Conservation (phyloP, 306 rosid genomes). For the Quercus variabilis region DNA sequence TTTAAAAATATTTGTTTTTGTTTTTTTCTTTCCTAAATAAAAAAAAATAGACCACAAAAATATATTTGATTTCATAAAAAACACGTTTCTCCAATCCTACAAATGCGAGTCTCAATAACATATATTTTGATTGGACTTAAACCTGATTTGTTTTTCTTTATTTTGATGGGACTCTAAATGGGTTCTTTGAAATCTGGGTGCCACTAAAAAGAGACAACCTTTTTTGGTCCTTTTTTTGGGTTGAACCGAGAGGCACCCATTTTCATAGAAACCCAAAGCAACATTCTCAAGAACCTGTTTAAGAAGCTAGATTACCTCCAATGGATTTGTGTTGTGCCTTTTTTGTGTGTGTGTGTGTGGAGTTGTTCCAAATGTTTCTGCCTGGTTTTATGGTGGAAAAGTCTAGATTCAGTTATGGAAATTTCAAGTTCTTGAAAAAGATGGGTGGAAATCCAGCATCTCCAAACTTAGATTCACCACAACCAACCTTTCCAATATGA, state of each 20-base stretch:
- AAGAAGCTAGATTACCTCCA: conserved; percentile 83
- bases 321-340: conserved; percentile 79
- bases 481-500: no score
- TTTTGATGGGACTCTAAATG: conserved; percentile 75
- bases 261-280: conserved; percentile 77
- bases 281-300: conserved; percentile 68
- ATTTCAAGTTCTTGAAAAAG: conserved; percentile 38
- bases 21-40: no score
- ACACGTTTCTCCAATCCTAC: no score
- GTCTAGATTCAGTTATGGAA: conserved; percentile 39
- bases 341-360: conserved; percentile 40
- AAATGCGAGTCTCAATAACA: no score
- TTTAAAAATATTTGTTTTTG: no score
- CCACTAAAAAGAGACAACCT: conserved; percentile 65
- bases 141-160: neutral
- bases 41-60: no score
- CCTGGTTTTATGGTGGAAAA: conserved; percentile 69
- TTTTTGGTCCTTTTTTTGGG: conserved; percentile 41
- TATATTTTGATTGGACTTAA: no score
- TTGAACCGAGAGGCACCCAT: conserved; percentile 56
- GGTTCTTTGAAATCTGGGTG: conserved; percentile 74
- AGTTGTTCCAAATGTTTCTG: conserved; percentile 74
- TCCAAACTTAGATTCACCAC: no score
- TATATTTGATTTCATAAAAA: no score
- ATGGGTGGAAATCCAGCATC: conserved; percentile 10